phyloP scores from a whole-genome alignment of 2,329 filamentous ascomycete species.

The Domatiomyces globalis region DNA sequence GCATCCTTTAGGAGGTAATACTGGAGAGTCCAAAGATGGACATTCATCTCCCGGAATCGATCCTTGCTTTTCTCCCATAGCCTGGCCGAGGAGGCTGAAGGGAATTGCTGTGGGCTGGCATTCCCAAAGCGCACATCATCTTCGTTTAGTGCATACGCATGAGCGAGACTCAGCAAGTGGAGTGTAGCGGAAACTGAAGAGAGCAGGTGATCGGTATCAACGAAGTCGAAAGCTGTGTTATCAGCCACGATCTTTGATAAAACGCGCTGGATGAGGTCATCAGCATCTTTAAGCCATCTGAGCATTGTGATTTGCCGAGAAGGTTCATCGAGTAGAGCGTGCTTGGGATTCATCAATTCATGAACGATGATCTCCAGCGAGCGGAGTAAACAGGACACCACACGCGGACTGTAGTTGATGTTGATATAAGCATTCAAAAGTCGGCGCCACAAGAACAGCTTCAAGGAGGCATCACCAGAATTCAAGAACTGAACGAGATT shows the following conservation, averaged over 20 bases:
- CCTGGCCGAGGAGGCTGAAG: constrained; percentile 31
- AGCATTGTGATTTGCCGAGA: constrained; percentile 59
- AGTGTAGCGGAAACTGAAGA: constrained; percentile 58
- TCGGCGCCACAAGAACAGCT: constrained; percentile 77
- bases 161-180: constrained; percentile 58
- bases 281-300: constrained; percentile 62
- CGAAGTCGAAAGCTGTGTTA: constrained; percentile 59
- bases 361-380: constrained; percentile 70
- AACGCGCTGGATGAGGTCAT: constrained; percentile 59
- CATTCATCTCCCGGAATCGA: constrained; percentile 72
- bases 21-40: constrained; percentile 75
- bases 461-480: constrained; percentile 65
- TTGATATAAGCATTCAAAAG: constrained; percentile 77
- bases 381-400: constrained; percentile 72
- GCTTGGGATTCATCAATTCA: constrained; percentile 50
- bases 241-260: constrained; percentile 57
- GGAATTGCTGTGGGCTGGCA: constrained; percentile 45
- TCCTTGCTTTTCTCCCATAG: constrained; percentile 40
- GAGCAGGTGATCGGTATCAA: constrained; percentile 65
- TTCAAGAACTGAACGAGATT: constrained; percentile 79
- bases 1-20: constrained; percentile 68
- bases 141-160: constrained; percentile 67
- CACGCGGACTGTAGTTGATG: constrained; percentile 75
- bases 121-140: constrained; percentile 74
- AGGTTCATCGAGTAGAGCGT: constrained; percentile 36